phyloP scores from a whole-genome alignment of 2,329 filamentous ascomycete genomes.

The Diaporthe sp. region DNA sequence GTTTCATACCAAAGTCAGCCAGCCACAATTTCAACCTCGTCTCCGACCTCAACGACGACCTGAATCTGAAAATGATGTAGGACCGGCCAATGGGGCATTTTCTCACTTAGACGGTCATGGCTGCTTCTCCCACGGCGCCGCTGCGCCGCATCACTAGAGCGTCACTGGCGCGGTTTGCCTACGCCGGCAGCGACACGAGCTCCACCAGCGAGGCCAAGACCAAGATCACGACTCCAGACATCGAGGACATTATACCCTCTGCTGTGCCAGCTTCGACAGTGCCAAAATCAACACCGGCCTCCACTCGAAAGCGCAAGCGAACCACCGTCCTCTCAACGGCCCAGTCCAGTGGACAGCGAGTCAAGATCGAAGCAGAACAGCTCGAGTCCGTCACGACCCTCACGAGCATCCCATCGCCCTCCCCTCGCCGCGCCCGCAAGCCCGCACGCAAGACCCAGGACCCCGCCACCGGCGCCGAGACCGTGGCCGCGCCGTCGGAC shows the following conservation, averaged over 20 bases:
- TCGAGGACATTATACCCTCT: constrained; percentile 52
- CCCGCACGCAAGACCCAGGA: constrained; percentile 55
- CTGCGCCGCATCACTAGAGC: constrained; percentile 64
- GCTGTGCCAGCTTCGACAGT: background rate
- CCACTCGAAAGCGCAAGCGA: constrained; percentile 50
- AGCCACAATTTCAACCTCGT: background rate
- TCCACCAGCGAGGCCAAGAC: constrained; percentile 39
- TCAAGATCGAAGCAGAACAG: constrained; percentile 33
- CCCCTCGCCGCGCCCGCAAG: constrained; percentile 46
- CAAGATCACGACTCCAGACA: constrained; percentile 45
- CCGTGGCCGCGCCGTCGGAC: constrained; percentile 75
- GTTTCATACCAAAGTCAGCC: constrained; percentile 3
- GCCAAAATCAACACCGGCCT: constrained; percentile 13
- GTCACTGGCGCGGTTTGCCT: constrained; percentile 63
- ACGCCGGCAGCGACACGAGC: constrained; percentile 48
- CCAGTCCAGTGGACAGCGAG: background rate
- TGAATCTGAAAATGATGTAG: background rate
- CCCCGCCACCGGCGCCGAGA: constrained; percentile 47
- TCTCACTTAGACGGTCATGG: constrained; percentile 25
- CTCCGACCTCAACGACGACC: too few species aligned
- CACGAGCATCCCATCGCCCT: constrained; percentile 42
- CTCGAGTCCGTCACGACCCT: constrained; percentile 46
- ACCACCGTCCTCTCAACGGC: constrained; percentile 30
- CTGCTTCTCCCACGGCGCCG: constrained; percentile 44
- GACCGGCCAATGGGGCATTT: background rate